Evolutionary conservation across 345 rosid genomes (phyloP).

Genomic region (Combretum micranthum): DNA sequence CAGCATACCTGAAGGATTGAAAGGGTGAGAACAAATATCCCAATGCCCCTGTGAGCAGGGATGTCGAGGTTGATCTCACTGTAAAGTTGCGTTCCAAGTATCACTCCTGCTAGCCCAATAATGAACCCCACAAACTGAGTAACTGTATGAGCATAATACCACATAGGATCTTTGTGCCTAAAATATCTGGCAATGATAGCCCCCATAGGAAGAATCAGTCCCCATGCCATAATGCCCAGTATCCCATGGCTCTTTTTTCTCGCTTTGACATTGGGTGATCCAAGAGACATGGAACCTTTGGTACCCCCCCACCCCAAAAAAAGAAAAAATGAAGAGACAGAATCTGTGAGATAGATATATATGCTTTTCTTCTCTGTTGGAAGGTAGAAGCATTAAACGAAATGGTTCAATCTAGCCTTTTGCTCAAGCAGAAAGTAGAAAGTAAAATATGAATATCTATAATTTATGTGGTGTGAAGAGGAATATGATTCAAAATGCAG

Average conservation of each 20-base stretch:
- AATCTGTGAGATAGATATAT: background rate
- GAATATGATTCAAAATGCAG: background rate
- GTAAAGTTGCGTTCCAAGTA: slow-evolving; percentile 66
- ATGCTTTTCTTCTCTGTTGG: no score
- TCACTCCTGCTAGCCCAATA: slow-evolving; percentile 48
- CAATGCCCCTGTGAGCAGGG: slow-evolving; percentile 77
- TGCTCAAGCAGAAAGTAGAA: no score
- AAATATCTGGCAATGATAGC: slow-evolving; percentile 75
- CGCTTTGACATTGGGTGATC: slow-evolving; percentile 22
- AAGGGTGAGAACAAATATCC: slow-evolving; percentile 58
- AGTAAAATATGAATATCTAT: no score
- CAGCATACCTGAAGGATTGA: slow-evolving; percentile 76
- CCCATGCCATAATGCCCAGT: slow-evolving; percentile 72
- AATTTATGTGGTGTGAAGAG: no score
- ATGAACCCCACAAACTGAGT: slow-evolving; percentile 67
- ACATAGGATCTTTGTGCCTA: slow-evolving; percentile 75
- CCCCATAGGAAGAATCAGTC: slow-evolving; percentile 65
- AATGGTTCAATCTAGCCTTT: no score
- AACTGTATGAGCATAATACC: slow-evolving; percentile 72
- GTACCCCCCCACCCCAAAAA: no score
- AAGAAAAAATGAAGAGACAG: no score
- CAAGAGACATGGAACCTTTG: slow-evolving; percentile 35
- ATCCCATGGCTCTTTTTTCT: slow-evolving; percentile 67
- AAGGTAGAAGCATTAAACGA: no score
- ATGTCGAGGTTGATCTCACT: slow-evolving; percentile 35